These are phyloP conservation scores for Rhodamnia argentea DNA, from an alignment of 345 rosid species.

Conservation along the genomic window DNA sequence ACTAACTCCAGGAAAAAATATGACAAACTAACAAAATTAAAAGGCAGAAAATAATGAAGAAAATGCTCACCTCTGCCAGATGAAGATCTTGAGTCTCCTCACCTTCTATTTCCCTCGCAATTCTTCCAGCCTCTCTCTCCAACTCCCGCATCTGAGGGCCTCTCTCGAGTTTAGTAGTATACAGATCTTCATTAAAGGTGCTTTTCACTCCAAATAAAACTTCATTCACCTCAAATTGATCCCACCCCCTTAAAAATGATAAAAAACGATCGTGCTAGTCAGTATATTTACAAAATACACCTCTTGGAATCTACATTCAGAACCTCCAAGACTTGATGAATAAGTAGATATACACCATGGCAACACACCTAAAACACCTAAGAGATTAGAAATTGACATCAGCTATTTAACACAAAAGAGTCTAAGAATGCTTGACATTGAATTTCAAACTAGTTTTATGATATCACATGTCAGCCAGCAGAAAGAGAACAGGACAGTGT, in stretches of 20 bases:
- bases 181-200: slow-evolving; percentile 83
- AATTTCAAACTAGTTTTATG: not conserved
- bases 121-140: slow-evolving; percentile 74
- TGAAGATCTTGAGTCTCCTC: slow-evolving; percentile 83
- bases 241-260: slow-evolving; percentile 48
- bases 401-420: not conserved
- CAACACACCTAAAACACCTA: not conserved
- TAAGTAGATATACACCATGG: not conserved
- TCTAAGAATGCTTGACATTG: not conserved
- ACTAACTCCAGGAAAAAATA: not conserved
- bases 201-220: slow-evolving; percentile 76
- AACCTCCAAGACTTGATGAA: not conserved
- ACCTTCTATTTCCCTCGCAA: slow-evolving; percentile 90
- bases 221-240: slow-evolving; percentile 79
- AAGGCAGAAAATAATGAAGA: not conserved
- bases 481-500: not conserved
- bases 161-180: slow-evolving; percentile 77
- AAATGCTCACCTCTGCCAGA: slow-evolving; percentile 67
- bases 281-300: not conserved
- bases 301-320: not conserved
- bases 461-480: not conserved
- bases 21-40: not conserved
- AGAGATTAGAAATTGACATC: not conserved
- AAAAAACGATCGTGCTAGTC: not conserved
- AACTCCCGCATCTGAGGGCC: slow-evolving; percentile 45